Evolutionary conservation across 2,329 filamentous ascomycete genomes (phyloP).

Genomic region (Salinomyces thailandicus): DNA sequence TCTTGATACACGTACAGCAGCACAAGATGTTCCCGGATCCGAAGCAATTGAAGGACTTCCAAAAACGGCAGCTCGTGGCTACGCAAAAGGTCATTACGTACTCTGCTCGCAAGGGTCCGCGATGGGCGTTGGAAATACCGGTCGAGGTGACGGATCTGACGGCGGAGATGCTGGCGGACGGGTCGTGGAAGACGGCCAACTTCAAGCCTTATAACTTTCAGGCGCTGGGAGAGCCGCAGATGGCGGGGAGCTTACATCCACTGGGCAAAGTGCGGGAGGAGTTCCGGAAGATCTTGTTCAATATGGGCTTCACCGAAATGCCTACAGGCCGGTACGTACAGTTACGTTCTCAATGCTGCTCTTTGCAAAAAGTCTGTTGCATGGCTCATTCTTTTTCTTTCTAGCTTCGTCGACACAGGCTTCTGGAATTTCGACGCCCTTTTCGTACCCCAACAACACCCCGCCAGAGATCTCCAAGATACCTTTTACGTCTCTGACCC

Average conservation of each 20-base stretch:
- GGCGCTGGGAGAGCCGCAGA: slow-evolving; percentile 50
- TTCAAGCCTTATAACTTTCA: slow-evolving; percentile 84
- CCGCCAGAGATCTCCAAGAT: slow-evolving; percentile 91
- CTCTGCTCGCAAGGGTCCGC: slow-evolving; percentile 71
- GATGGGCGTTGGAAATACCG: slow-evolving; percentile 78
- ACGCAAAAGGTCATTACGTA: slow-evolving; percentile 79
- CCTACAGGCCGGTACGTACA: slow-evolving; percentile 59
- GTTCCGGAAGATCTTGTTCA: slow-evolving; percentile 97
- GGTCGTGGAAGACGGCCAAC: slow-evolving; percentile 81
- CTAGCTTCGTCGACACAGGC: slow-evolving; percentile 80
- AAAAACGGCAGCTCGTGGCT: slow-evolving; percentile 82
- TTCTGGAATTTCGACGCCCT: slow-evolving; percentile 99
- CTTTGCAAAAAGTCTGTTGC: background rate
- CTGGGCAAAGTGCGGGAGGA: slow-evolving; percentile 92
- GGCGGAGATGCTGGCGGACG: slow-evolving; percentile 77
- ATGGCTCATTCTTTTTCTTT: too few species aligned
- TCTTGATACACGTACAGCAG: slow-evolving; percentile 62
- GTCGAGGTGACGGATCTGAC: slow-evolving; percentile 95
- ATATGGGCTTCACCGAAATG: slow-evolving; percentile 99
- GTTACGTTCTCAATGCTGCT: background rate
- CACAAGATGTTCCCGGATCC: slow-evolving; percentile 58
- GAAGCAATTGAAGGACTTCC: slow-evolving; percentile 70
- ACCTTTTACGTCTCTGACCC: slow-evolving; percentile 98
- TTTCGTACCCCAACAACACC: slow-evolving; percentile 95
- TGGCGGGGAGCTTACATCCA: slow-evolving; percentile 40